A percentile compares a stretch with the other conserved stretches of the same genome.
phyloP scores from a whole-genome alignment of 164 flowering plant species.

The Hamamelis virginiana region DNA sequence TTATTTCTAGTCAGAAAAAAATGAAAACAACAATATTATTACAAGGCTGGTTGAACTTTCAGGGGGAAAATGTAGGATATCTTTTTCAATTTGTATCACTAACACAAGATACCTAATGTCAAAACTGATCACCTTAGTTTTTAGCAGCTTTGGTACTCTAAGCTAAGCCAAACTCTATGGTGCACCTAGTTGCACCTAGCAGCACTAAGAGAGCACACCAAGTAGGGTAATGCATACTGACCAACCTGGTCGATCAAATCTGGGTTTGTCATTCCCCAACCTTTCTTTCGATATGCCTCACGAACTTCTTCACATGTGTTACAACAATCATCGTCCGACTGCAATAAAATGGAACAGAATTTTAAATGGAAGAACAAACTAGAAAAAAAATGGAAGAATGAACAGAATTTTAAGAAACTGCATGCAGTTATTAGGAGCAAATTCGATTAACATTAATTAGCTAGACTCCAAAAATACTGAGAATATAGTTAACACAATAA shows the following conservation, averaged over 20 bases:
- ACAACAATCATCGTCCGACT: constrained; percentile 77
- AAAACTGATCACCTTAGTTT: too few relatives aligned
- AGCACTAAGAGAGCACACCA: too few relatives aligned
- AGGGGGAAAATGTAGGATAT: too few relatives aligned
- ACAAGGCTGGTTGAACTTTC: too few relatives aligned
- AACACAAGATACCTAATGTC: too few relatives aligned
- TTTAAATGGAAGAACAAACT: not conserved
- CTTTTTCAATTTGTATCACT: too few relatives aligned
- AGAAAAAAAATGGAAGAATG: not conserved
- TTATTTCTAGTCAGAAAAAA: too few relatives aligned
- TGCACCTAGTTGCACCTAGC: too few relatives aligned
- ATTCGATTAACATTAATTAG: not conserved
- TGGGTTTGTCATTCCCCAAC: constrained; percentile 69
- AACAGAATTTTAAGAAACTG: not conserved
- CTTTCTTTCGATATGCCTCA: constrained; percentile 71
- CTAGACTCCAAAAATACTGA: not conserved
- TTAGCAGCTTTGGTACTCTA: too few relatives aligned
- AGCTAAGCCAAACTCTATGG: too few relatives aligned
- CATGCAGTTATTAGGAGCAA: not conserved
- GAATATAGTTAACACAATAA: not conserved
- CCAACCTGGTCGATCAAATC: constrained; percentile 79
- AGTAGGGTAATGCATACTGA: not conserved
- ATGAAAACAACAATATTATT: too few relatives aligned
- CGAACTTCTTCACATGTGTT: constrained; percentile 82
- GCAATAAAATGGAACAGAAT: constrained; percentile 16